Evolutionary conservation across 495 filamentous ascomycete species (phyloP).

Genomic region (Daldinia childiae): DNA sequence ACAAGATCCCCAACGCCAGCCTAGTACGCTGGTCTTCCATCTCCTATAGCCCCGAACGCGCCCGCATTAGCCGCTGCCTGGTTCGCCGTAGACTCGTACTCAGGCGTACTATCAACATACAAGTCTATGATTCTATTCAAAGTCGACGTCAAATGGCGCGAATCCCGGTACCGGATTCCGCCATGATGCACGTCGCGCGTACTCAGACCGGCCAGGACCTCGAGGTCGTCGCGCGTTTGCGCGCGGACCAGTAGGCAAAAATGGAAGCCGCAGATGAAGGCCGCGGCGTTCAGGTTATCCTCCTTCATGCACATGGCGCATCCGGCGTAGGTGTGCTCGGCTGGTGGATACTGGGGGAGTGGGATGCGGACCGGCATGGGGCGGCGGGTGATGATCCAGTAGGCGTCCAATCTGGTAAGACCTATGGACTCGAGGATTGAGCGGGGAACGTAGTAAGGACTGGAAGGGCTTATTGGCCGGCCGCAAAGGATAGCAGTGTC

Average conservation of each 20-base stretch:
- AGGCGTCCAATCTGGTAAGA: neutral
- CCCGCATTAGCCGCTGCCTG: neutral
- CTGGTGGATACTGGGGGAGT: too few species aligned
- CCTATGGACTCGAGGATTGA: too few species aligned
- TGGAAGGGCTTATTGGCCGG: too few species aligned
- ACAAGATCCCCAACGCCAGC: too few species aligned
- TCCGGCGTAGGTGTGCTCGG: neutral
- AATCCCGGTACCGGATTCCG: neutral
- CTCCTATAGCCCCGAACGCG: neutral
- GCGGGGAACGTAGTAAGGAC: accelerated
- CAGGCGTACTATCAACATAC: neutral
- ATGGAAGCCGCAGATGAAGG: constrained; percentile 8
- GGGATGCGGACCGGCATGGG: too few species aligned
- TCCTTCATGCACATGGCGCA: neutral
- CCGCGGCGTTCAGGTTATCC: neutral
- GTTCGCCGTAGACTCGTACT: neutral
- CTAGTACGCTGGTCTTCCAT: neutral
- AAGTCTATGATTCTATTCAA: neutral
- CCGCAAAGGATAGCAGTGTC: neutral
- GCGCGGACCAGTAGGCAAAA: neutral
- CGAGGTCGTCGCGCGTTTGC: neutral
- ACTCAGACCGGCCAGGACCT: neutral
- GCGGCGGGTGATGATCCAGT: neutral
- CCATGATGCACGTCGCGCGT: neutral
- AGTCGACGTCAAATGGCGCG: too few species aligned